A percentile compares a stretch with the other conserved stretches of the same genome.
Conservation (phyloP, 768 basidiomycete genomes). For the Daedaleopsis nitida region DNA sequence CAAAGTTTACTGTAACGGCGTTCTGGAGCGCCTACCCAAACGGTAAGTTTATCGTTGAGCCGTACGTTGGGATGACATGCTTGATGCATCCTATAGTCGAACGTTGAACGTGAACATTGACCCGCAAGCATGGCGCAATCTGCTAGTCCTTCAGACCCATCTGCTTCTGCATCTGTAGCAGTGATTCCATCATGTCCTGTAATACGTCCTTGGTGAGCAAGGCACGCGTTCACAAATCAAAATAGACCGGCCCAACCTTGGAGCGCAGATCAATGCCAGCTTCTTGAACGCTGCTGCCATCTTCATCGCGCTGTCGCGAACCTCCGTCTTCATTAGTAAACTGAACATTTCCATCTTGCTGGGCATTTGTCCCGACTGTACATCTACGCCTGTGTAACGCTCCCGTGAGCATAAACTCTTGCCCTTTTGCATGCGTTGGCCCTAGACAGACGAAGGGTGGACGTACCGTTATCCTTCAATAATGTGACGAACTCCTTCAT, state of each 20-base stretch:
- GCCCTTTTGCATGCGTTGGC: neutral
- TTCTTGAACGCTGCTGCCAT: conserved; percentile 18
- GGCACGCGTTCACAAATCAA: too few relatives aligned
- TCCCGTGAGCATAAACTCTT: too few relatives aligned
- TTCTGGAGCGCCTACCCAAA: too few relatives aligned
- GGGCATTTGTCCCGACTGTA: conserved; percentile 15
- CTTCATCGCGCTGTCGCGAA: conserved; percentile 19
- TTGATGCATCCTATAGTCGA: too few relatives aligned
- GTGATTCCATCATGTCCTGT: conserved; percentile 18
- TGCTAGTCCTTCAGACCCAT: neutral
- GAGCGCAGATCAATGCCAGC: conserved; percentile 17
- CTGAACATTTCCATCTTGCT: conserved; percentile 20
- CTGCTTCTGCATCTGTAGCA: conserved; percentile 15
- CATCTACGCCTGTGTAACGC: conserved; percentile 8
- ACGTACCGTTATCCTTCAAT: conserved; percentile 19
- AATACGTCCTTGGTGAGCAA: too few relatives aligned
- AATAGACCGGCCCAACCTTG: neutral
- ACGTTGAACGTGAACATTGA: too few relatives aligned
- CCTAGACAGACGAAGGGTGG: neutral
- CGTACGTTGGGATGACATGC: too few relatives aligned
- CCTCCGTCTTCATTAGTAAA: conserved; percentile 17
- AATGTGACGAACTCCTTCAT: conserved; percentile 17
- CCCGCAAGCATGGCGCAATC: too few relatives aligned
- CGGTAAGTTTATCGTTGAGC: too few relatives aligned
- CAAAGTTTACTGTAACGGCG: too few relatives aligned